Percentiles rank a stretch among this genome's conserved stretches.
Conservation (phyloP, 179 eudicot species). For the Drosera spatulata region DNA sequence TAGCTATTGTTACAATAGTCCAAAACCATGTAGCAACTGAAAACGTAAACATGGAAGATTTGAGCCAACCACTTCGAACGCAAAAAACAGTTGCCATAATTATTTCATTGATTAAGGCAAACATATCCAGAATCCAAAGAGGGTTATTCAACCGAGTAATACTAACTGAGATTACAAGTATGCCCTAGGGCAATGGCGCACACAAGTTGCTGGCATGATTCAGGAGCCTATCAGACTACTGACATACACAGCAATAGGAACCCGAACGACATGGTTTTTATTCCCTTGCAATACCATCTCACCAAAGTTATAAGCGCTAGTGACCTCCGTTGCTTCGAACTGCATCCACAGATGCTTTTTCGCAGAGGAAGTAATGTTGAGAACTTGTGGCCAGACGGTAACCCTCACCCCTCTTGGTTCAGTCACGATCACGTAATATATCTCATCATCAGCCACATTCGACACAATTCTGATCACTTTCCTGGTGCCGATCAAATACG, state of each 20-base stretch:
- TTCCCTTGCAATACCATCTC: constrained; percentile 40
- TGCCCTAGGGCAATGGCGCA: neutral
- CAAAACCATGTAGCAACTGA: too few species aligned
- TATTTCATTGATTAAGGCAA: too few species aligned
- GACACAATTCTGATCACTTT: constrained; percentile 38
- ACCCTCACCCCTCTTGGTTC: constrained; percentile 45
- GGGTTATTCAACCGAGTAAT: too few species aligned
- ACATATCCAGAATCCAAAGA: too few species aligned
- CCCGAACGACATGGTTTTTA: constrained; percentile 42
- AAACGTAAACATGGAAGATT: too few species aligned
- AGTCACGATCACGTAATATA: constrained; percentile 25
- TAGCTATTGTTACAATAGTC: too few species aligned
- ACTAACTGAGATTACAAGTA: too few species aligned
- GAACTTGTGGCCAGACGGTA: constrained; percentile 25
- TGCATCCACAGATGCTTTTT: constrained; percentile 24
- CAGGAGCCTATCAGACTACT: constrained; percentile 36
- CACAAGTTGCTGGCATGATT: neutral
- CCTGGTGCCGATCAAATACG: constrained; percentile 50
- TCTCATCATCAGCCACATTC: constrained; percentile 42
- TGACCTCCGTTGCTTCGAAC: constrained; percentile 33
- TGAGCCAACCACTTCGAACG: too few species aligned
- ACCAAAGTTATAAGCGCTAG: constrained; percentile 43
- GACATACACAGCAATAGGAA: constrained; percentile 49
- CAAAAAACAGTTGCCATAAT: too few species aligned
- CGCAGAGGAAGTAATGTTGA: constrained; percentile 25